A percentile compares a stretch with the other conserved stretches of the same genome.
Evolutionary conservation across 2,329 filamentous ascomycete species (phyloP).

Genomic region (Harringtonia lauricola): DNA sequence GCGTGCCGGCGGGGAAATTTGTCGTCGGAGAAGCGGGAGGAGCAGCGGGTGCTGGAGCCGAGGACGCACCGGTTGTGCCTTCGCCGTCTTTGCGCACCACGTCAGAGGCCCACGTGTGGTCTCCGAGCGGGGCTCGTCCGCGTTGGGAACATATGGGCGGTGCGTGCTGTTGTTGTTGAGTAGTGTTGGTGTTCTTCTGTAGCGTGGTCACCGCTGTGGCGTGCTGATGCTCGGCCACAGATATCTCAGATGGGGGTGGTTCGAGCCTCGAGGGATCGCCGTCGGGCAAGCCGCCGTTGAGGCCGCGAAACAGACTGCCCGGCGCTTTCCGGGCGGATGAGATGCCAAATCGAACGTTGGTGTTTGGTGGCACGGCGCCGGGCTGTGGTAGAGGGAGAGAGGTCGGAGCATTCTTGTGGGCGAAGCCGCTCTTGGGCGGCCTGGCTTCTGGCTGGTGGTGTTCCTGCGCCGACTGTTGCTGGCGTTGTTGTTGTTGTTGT

Average conservation of each 20-base stretch:
- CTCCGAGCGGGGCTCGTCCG: conserved; percentile 7
- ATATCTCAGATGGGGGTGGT: too few relatives aligned
- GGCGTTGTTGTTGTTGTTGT: background rate
- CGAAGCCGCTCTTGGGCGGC: background rate
- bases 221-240: too few relatives aligned
- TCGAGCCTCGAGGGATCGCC: too few relatives aligned
- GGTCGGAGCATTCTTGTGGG: background rate
- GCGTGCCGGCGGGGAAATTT: background rate
- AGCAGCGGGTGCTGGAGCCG: background rate
- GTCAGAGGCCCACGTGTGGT: conserved; percentile 6
- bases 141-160: conserved; percentile 8
- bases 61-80: background rate
- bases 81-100: conserved; percentile 4
- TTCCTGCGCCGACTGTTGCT: background rate
- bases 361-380: background rate
- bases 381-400: background rate
- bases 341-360: background rate
- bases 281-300: too few relatives aligned
- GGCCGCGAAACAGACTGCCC: conserved; percentile 4
- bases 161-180: too few relatives aligned
- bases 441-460: background rate
- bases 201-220: too few relatives aligned
- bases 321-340: background rate
- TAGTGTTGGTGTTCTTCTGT: too few relatives aligned
- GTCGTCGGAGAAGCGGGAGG: background rate